phyloP scores from a whole-genome alignment of 2,329 filamentous ascomycete species.

The Fusarium papillatum region DNA sequence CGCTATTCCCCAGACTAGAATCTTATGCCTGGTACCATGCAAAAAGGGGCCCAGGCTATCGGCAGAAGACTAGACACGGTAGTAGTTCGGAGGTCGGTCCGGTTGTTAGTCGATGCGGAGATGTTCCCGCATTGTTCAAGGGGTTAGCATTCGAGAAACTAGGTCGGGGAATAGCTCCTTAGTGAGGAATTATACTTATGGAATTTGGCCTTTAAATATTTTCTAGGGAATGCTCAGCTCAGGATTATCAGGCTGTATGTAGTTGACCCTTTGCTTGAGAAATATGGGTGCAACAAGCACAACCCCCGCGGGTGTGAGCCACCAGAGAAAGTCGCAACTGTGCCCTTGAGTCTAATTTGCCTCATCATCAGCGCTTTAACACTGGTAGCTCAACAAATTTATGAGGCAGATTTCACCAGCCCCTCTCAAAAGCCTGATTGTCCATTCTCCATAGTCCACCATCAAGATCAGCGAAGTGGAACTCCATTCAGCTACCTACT shows the following conservation, averaged over 20 bases:
- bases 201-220: background rate
- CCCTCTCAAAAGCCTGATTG: no score
- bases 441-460: no score
- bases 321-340: background rate
- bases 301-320: background rate
- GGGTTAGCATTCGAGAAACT: background rate
- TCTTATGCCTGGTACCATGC: background rate
- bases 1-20: background rate
- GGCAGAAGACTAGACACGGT: background rate
- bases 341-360: accelerated
- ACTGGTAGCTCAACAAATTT: background rate
- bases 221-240: background rate
- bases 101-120: background rate
- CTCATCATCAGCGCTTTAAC: background rate
- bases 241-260: no score
- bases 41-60: background rate
- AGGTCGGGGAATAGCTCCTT: background rate
- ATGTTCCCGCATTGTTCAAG: background rate
- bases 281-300: background rate
- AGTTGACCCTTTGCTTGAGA: background rate
- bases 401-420: no score
- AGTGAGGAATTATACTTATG: no score
- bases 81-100: background rate
- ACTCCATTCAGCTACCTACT: background rate
- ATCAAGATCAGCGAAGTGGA: background rate